Evolutionary conservation across 1,139 yeast species (phyloP).

Genomic region (Geotrichum europaeum): DNA sequence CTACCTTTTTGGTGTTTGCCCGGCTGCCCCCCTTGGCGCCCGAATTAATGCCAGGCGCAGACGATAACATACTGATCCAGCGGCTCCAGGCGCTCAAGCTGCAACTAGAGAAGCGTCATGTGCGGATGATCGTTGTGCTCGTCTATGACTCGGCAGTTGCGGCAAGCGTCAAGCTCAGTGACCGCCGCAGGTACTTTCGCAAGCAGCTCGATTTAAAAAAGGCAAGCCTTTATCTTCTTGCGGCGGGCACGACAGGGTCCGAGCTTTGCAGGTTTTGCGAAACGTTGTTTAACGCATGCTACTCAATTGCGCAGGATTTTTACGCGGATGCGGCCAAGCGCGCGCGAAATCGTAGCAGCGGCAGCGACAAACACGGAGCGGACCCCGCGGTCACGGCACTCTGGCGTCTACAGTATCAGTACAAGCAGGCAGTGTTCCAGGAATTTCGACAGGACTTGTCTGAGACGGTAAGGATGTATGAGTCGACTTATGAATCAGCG

Average conservation of each 20-base stretch:
- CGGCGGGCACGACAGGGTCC: constrained; percentile 37
- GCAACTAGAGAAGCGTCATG: constrained; percentile 31
- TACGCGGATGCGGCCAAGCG: constrained; percentile 38
- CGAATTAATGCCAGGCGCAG: constrained; percentile 22
- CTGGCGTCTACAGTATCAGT: constrained; percentile 45
- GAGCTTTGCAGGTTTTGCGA: constrained; percentile 39
- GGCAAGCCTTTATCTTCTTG: constrained; percentile 40
- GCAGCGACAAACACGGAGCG: constrained; percentile 19
- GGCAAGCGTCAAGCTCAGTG: constrained; percentile 31
- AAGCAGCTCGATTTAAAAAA: constrained; percentile 18
- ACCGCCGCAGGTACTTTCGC: constrained; percentile 38
- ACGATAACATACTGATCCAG: constrained; percentile 33
- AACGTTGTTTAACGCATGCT: constrained; percentile 37
- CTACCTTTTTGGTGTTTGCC: constrained; percentile 41
- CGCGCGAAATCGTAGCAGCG: constrained; percentile 32
- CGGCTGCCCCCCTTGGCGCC: constrained; percentile 15
- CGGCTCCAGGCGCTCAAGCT: constrained; percentile 36
- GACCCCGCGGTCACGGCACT: constrained; percentile 13
- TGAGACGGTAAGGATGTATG: constrained; percentile 43
- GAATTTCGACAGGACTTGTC: constrained; percentile 45
- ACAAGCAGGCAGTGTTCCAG: constrained; percentile 44
- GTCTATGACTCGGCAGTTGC: constrained; percentile 26
- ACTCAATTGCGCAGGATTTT: constrained; percentile 39
- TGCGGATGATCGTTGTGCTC: constrained; percentile 34
- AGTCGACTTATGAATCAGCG: constrained; percentile 45